phyloP scores from a whole-genome alignment of 371 early-diverging fungal genomes.

The Nematocida parisii region DNA sequence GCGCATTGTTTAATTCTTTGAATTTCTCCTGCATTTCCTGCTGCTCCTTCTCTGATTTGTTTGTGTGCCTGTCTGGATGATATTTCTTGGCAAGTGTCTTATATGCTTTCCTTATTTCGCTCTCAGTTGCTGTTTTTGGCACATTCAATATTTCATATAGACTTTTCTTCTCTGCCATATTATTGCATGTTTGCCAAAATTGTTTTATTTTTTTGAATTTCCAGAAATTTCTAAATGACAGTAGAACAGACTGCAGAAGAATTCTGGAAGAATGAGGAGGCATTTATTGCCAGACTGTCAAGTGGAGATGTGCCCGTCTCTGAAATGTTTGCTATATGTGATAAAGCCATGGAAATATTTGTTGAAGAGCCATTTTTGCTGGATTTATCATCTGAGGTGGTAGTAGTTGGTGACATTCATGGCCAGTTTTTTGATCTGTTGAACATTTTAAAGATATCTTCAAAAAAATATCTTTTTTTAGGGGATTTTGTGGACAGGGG shows the following conservation, averaged over 20 bases:
- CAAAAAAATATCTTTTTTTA: conserved; percentile 74
- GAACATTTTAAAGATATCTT: conserved; percentile 59
- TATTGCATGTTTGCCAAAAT: conserved; percentile 18
- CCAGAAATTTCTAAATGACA: conserved; percentile 45
- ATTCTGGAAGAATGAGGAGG: background rate
- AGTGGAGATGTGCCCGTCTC: conserved; percentile 13
- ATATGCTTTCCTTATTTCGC: conserved; percentile 88
- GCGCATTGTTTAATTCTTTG: conserved; percentile 53
- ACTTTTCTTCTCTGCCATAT: conserved; percentile 42
- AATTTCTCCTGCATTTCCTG: conserved; percentile 79
- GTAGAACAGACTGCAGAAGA: background rate
- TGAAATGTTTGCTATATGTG: conserved; percentile 35
- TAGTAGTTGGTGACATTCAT: conserved; percentile 68
- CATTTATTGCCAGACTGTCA: conserved; percentile 17
- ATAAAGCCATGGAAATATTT: conserved; percentile 46
- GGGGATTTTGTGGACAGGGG: conserved; percentile 98
- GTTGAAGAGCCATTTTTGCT: conserved; percentile 59
- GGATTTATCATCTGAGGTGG: conserved; percentile 45
- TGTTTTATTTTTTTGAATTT: conserved; percentile 32
- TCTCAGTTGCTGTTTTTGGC: conserved; percentile 75
- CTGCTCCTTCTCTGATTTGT: conserved; percentile 78
- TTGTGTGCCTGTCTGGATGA: conserved; percentile 83
- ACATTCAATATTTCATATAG: conserved; percentile 75
- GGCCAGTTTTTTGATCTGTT: conserved; percentile 69
- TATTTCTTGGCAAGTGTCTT: conserved; percentile 83